Conservation (phyloP, 2,329 filamentous ascomycete species). For the Nemania sp. region DNA sequence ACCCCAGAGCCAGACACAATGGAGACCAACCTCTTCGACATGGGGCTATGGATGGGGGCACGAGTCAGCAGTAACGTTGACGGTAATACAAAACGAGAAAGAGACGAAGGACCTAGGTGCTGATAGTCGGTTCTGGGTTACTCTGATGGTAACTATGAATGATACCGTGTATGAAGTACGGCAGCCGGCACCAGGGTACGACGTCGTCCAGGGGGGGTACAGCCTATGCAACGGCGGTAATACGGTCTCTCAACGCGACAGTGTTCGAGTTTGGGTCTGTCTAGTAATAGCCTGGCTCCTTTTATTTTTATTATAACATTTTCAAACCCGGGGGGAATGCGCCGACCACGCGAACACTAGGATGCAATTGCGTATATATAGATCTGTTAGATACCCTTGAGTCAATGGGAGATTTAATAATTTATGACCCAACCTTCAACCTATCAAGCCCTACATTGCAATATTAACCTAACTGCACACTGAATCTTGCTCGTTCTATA, state of each 20-base stretch:
- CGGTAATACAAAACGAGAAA: background rate
- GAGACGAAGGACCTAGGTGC: background rate
- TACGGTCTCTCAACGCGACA: conserved; percentile 1
- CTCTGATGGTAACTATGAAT: conserved; percentile 1
- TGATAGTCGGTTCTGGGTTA: conserved; percentile 3
- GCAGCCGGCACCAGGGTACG: conserved; percentile 1
- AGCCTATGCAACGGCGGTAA: background rate
- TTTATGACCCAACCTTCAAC: no score
- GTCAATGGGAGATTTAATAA: no score
- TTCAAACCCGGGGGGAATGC: background rate
- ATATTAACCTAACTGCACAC: no score
- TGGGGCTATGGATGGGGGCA: conserved; percentile 1
- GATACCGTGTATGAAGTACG: conserved; percentile 4
- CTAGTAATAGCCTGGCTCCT: background rate
- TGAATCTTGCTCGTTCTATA: no score
- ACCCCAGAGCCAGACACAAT: background rate
- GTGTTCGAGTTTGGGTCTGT: background rate
- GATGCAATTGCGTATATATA: no score
- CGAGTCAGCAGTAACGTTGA: conserved; percentile 1
- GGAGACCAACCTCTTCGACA: background rate
- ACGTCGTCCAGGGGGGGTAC: background rate
- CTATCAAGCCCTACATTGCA: no score
- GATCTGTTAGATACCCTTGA: no score
- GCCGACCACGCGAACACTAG: background rate
- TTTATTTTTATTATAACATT: conserved; percentile 2